Conservation (phyloP, 306 rosid genomes). For the Corylus heterophylla region DNA sequence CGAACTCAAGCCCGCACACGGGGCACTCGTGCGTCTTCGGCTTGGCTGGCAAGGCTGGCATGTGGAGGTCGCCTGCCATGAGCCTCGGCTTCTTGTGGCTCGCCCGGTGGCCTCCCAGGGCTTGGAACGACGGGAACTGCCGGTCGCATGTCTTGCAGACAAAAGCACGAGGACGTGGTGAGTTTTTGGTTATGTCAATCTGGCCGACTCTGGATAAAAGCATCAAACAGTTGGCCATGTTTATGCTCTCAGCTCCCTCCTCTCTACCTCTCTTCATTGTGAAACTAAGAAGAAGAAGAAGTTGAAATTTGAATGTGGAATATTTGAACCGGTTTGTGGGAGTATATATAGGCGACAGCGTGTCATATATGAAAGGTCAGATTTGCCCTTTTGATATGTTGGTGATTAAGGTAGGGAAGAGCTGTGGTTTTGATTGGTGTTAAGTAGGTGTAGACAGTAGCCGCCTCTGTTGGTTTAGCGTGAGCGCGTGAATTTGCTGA, state of each 20-base stretch:
- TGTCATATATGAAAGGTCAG: too few relatives aligned
- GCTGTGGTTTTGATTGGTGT: too few relatives aligned
- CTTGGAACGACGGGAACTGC: conserved; percentile 70
- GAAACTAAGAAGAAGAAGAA: background rate
- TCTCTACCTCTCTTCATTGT: conserved; percentile 61
- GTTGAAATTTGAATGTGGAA: too few relatives aligned
- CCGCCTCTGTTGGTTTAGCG: too few relatives aligned
- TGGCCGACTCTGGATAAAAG: conserved; percentile 44
- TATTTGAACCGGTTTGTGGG: too few relatives aligned
- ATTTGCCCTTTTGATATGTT: too few relatives aligned
- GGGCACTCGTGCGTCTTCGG: conserved; percentile 64
- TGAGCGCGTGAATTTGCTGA: too few relatives aligned
- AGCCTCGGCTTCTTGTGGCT: conserved; percentile 71
- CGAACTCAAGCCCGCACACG: conserved; percentile 68
- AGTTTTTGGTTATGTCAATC: background rate
- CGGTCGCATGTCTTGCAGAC: conserved; percentile 70
- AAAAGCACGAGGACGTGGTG: conserved; percentile 34
- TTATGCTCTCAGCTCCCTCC: background rate
- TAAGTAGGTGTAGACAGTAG: too few relatives aligned
- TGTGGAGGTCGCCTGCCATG: conserved; percentile 11
- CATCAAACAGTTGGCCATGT: conserved; percentile 50
- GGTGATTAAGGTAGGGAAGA: too few relatives aligned
- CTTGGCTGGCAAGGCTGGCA: conserved; percentile 20
- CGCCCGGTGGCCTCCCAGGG: conserved; percentile 89
- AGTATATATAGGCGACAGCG: too few relatives aligned